Evolutionary conservation across 176 grass and related monocot species (phyloP).

Genomic region (Chrysopogon serrulatus): DNA sequence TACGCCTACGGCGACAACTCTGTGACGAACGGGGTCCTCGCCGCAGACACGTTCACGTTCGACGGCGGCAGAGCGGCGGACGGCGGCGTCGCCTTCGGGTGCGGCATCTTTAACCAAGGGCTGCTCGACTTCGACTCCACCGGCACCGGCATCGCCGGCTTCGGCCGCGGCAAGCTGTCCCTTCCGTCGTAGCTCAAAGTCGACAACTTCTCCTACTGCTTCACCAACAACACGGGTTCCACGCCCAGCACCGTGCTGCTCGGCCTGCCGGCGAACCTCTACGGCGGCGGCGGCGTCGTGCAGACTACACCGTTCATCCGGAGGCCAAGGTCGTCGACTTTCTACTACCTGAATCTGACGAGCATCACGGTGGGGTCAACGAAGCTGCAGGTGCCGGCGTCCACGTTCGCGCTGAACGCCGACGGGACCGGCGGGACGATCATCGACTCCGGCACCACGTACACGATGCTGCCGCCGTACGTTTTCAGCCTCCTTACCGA

Average conservation of each 20-base stretch:
- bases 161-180: too few relatives aligned
- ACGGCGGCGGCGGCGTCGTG: background rate
- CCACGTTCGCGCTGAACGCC: too few relatives aligned
- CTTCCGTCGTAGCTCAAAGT: too few relatives aligned
- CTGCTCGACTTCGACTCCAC: too few relatives aligned
- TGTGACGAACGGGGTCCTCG: constrained; percentile 11
- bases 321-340: background rate
- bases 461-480: too few relatives aligned
- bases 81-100: constrained; percentile 23
- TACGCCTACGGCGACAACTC: constrained; percentile 31
- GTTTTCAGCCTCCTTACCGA: too few relatives aligned
- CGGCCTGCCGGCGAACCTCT: constrained; percentile 17
- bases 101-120: constrained; percentile 21
- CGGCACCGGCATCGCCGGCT: too few relatives aligned
- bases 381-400: too few relatives aligned
- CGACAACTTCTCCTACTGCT: too few relatives aligned
- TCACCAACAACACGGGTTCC: background rate
- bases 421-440: too few relatives aligned
- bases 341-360: constrained; percentile 27
- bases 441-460: too few relatives aligned
- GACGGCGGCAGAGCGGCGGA: background rate
- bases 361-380: constrained; percentile 32
- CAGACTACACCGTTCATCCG: constrained; percentile 25
- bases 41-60: constrained; percentile 22
- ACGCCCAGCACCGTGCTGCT: constrained; percentile 33